Conservation (phyloP, 148 eudicot species). For the Arbutus unedo region DNA sequence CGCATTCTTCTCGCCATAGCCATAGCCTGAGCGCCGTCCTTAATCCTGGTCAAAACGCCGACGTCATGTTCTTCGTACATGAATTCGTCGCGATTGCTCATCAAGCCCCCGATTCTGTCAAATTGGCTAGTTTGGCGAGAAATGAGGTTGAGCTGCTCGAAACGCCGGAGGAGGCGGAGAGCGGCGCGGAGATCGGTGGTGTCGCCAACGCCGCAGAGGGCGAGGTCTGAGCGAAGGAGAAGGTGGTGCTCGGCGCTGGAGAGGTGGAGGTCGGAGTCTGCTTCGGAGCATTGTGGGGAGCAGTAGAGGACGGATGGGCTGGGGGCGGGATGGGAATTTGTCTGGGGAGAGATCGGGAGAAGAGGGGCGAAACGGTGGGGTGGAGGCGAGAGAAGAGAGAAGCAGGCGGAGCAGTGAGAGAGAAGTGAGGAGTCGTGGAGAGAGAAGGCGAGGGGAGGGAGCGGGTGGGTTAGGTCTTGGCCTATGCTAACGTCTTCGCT, state of each 20-base stretch:
- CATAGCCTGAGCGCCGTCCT: slow-evolving; percentile 47
- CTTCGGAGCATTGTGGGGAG: slow-evolving; percentile 35
- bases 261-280: slow-evolving; percentile 39
- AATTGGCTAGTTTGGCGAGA: background rate
- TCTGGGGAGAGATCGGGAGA: slow-evolving; percentile 16
- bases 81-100: slow-evolving; percentile 33
- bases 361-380: slow-evolving; percentile 28
- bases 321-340: background rate
- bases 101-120: slow-evolving; percentile 40
- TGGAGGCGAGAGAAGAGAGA: slow-evolving; percentile 27
- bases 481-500: slow-evolving; percentile 25
- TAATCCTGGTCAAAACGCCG: slow-evolving; percentile 26
- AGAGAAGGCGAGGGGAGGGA: slow-evolving; percentile 52
- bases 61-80: slow-evolving; percentile 7
- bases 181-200: slow-evolving; percentile 65
- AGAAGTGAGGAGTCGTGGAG: slow-evolving; percentile 41
- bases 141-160: slow-evolving; percentile 16
- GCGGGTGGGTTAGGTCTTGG: slow-evolving; percentile 43
- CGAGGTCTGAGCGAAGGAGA: slow-evolving; percentile 27
- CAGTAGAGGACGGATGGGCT: slow-evolving; percentile 31
- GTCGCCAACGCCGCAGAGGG: slow-evolving; percentile 21
- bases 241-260: slow-evolving; percentile 52
- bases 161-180: slow-evolving; percentile 51
- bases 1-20: slow-evolving; percentile 45
- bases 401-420: slow-evolving; percentile 47